Evolutionary conservation across 768 basidiomycete genomes (phyloP).

Genomic region (Lepiota venenata): DNA sequence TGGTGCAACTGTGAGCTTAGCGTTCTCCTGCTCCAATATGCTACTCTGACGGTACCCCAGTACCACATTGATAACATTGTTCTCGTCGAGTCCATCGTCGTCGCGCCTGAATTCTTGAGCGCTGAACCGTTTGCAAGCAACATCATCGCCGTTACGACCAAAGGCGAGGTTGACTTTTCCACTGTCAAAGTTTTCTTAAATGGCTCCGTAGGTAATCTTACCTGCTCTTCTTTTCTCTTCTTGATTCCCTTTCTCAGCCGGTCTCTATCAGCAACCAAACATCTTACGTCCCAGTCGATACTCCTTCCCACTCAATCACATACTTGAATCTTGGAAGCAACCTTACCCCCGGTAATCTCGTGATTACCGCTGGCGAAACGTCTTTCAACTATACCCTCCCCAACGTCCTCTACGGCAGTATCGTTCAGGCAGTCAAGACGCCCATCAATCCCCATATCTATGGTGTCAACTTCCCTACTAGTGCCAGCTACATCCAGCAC

Average conservation of each 20-base stretch:
- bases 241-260: constrained; percentile 17
- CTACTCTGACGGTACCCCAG: constrained; percentile 14
- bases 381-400: constrained; percentile 42
- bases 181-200: constrained; percentile 34
- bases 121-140: constrained; percentile 49
- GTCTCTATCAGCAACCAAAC: constrained; percentile 31
- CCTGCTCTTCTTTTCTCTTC: background rate
- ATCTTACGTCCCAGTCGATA: constrained; percentile 40
- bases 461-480: constrained; percentile 53
- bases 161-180: constrained; percentile 42
- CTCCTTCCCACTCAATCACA: constrained; percentile 43
- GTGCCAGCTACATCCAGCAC: constrained; percentile 40
- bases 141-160: constrained; percentile 45
- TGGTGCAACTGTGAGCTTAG: constrained; percentile 35
- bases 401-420: constrained; percentile 37
- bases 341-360: constrained; percentile 38
- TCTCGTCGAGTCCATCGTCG: constrained; percentile 41
- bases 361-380: constrained; percentile 36
- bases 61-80: constrained; percentile 51
- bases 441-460: constrained; percentile 48
- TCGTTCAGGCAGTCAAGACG: constrained; percentile 30
- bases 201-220: constrained; percentile 27
- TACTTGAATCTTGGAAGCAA: constrained; percentile 40
- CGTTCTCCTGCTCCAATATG: background rate
- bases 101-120: constrained; percentile 45